Evolutionary conservation across 163 green algal species (phyloP).

Genomic region (Volvox carteri): DNA sequence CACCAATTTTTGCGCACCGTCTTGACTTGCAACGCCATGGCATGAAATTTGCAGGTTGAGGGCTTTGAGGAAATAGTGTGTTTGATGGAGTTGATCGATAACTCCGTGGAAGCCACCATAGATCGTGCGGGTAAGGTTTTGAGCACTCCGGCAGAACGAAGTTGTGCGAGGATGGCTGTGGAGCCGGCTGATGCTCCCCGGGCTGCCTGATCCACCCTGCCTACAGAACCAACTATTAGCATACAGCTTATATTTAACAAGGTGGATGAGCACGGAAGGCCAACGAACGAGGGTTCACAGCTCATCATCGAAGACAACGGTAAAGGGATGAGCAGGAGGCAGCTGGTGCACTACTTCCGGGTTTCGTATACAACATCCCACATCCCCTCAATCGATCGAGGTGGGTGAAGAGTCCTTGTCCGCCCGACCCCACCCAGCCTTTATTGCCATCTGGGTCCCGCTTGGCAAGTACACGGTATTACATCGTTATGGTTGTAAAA

Average conservation of each 20-base stretch:
- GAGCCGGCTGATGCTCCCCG: too few relatives aligned
- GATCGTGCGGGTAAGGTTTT: background rate
- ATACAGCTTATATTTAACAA: slow-evolving; percentile 1
- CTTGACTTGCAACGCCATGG: background rate
- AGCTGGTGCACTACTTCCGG: slow-evolving; percentile 17
- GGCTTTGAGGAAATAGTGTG: slow-evolving; percentile 9
- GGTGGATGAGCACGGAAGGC: background rate
- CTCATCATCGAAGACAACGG: slow-evolving; percentile 38
- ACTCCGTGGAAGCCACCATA: background rate
- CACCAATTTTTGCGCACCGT: background rate
- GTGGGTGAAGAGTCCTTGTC: background rate
- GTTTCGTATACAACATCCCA: background rate
- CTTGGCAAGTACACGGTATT: too few relatives aligned
- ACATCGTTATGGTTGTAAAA: too few relatives aligned
- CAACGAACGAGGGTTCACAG: background rate
- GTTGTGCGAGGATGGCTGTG: too few relatives aligned
- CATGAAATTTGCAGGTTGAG: background rate
- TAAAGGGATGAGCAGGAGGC: background rate
- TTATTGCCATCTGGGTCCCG: too few relatives aligned
- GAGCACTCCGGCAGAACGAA: too few relatives aligned
- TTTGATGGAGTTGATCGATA: slow-evolving; percentile 45
- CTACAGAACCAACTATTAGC: background rate
- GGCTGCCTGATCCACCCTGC: too few relatives aligned
- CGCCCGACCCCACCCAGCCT: too few relatives aligned
- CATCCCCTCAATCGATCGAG: background rate